Evolutionary conservation across 2,329 filamentous ascomycete species (phyloP).

Genomic region (Magnaporthiopsis incrustans): DNA sequence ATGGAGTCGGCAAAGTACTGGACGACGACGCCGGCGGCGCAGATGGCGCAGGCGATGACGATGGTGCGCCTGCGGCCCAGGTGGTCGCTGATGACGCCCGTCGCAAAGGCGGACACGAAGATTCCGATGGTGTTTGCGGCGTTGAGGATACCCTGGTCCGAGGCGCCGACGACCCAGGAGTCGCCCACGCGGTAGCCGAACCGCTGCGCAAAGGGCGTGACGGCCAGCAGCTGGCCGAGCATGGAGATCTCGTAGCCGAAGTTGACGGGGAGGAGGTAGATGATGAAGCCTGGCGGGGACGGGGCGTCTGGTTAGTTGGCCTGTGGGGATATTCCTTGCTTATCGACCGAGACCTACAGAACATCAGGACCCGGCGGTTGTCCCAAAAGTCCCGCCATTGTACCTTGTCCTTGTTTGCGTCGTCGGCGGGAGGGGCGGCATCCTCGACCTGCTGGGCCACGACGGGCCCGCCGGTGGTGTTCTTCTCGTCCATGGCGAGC

Average conservation of each 20-base stretch:
- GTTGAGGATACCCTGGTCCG: slow-evolving; percentile 23
- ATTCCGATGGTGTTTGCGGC: slow-evolving; percentile 21
- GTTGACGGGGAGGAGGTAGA: slow-evolving; percentile 22
- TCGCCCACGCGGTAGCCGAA: slow-evolving; percentile 18
- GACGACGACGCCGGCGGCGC: slow-evolving; percentile 44
- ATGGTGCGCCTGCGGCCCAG: slow-evolving; percentile 54
- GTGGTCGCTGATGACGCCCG: slow-evolving; percentile 45
- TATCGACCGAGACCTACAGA: not conserved
- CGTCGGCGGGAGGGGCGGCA: too few species aligned
- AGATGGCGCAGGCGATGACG: slow-evolving; percentile 52
- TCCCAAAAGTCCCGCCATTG: slow-evolving; percentile 1
- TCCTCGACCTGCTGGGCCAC: too few species aligned
- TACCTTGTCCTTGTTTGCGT: not conserved
- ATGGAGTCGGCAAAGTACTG: slow-evolving; percentile 19
- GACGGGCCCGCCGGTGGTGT: too few species aligned
- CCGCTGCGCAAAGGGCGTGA: slow-evolving; percentile 18
- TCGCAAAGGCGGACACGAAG: slow-evolving; percentile 21
- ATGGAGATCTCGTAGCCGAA: slow-evolving; percentile 22
- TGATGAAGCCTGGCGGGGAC: slow-evolving; percentile 16
- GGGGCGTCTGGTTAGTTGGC: too few species aligned
- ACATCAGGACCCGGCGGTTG: not conserved
- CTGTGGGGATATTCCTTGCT: too few species aligned
- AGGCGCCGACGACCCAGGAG: slow-evolving; percentile 16
- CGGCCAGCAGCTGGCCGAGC: slow-evolving; percentile 22
- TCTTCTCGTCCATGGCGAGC: too few species aligned